Evolutionary conservation across 2,329 filamentous ascomycete species (phyloP).

Genomic region (Nigrograna mackinnonii): DNA sequence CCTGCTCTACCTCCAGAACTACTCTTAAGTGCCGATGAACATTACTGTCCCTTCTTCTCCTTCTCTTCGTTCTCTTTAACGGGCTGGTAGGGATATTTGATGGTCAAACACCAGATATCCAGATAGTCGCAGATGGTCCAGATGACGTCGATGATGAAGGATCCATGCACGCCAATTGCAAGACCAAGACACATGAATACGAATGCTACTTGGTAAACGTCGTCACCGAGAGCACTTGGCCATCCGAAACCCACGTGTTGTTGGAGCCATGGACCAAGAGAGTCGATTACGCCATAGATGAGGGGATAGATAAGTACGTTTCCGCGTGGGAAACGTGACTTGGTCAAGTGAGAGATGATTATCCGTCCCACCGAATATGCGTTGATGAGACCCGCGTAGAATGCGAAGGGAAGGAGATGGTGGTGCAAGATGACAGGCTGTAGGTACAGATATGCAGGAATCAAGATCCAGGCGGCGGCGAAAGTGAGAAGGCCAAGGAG

Average conservation of each 20-base stretch:
- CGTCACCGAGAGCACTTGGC: slow-evolving; percentile 53
- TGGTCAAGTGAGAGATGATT: slow-evolving; percentile 91
- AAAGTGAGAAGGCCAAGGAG: slow-evolving; percentile 85
- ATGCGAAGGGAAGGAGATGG: slow-evolving; percentile 85
- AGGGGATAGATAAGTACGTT: slow-evolving; percentile 84
- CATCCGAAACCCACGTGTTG: slow-evolving; percentile 50
- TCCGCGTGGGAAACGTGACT: slow-evolving; percentile 84
- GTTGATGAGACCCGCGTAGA: slow-evolving; percentile 89
- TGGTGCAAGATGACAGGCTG: slow-evolving; percentile 81
- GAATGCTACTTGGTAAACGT: slow-evolving; percentile 87
- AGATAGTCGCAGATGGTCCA: slow-evolving; percentile 97
- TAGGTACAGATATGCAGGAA: slow-evolving; percentile 78
- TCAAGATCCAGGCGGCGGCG: slow-evolving; percentile 74
- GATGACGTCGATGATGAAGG: slow-evolving; percentile 96
- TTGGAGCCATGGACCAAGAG: slow-evolving; percentile 69
- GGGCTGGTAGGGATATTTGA: slow-evolving; percentile 78
- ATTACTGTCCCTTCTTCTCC: slow-evolving; percentile 31
- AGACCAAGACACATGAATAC: slow-evolving; percentile 86
- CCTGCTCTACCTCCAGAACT: too few species aligned
- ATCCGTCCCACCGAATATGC: slow-evolving; percentile 95
- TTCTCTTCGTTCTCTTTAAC: slow-evolving; percentile 43
- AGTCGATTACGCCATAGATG: slow-evolving; percentile 77
- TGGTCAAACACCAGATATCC: slow-evolving; percentile 97
- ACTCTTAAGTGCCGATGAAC: too few species aligned
- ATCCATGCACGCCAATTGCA: slow-evolving; percentile 89